Evolutionary conservation across 116 monocot genomes (phyloP), one percentile per base, ranked within the genome.

Genomic region (Papilionanthe hybrid): DNA sequence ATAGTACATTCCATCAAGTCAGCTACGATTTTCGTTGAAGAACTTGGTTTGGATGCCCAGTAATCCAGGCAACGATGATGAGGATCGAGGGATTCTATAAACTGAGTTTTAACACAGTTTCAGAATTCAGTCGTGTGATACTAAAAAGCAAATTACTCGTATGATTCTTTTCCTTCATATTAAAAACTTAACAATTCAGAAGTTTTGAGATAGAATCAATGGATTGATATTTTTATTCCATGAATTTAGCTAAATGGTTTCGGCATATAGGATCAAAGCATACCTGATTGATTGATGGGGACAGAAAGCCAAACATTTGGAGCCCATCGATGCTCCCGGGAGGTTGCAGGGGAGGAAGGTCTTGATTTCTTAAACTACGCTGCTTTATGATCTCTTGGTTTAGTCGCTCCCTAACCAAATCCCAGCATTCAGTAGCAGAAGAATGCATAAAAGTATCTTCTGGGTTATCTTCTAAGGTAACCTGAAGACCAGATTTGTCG

Each of bases 251-350:
- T 53, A 53, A 53, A 53, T 53, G 53, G 18, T 53, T 53, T 13
- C 18, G 2, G 17, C 15, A 53, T 17, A 4, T 17, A 4, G 20
- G 67, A 77, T 49, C 29, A 68, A 77, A 28, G n/a, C 15, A 78
- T 87, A 92, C 96, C 91, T 87, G 86, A 72, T 87, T 77, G 42
- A 92, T 92, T 71, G 81, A 53, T 45, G 89, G 86, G 2, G 91
- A 89, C 22, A 89, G 76, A 81, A 94, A 84, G 18, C 96, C 96
- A 88, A 94, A 96, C 96, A 96, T 94, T 87, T 89, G 85, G 50
- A 91, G 81, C 30, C 96, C 96, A 84, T 92, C 47, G 7, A 96
- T 77, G 32, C 75, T 78, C 53, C 78, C 86, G 3, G 72, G 69
- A 25, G 72, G 23, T 77, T 86, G 84, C 28, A 86, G 41, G 32